Base-by-base conservation (phyloP, 2,329 filamentous ascomycete species). In the Mycosphaerella sp. region DNA sequence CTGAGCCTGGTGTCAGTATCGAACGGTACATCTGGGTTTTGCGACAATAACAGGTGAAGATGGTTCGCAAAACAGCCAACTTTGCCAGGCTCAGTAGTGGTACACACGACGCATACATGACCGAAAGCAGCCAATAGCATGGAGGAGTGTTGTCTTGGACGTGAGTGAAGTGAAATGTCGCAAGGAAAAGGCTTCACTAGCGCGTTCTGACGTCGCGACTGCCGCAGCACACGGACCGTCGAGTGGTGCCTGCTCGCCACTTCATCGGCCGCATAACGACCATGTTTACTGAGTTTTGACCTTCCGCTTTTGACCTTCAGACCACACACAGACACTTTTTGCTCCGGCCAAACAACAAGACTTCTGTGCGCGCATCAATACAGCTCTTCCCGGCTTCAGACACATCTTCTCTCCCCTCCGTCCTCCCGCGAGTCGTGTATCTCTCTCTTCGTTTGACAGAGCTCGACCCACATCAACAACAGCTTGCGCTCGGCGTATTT, bases 401-500 rank as follows among this genome's bases (percentile, higher is more conserved):
- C 21, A 6, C 21, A 25, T 25, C 21, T 5, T 25, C 21, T 25
- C 21, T 25, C 21, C 7, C 21, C 4, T 25, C 21, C 21, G 6
- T 25, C 21, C 21, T 25, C 2, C 7, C 21, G 21, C 21, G 3
- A 25, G 21, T 25, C 21, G 21, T 6, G 14, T 36, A 21, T 48
- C 44, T 36, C 28, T 12, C 5, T 4, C 35, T 16, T 40, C 14
- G 16, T n/a, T 28, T 21, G n/a, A n/a, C n/a, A n/a, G n/a, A 9
- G 18, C 14, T 13, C 17, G 12, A 13, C 4, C 16, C 18, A 21
- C 44, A 37, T 37, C 18, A 14, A 35, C 36, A n/a, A 30, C 28
- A 40, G n/a, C 9, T 21, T 4, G 36, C 44, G 44, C 35, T 25
- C 14, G 44, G 44, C 37, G 37, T 36, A 48, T 28, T 41, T 30